Evolutionary conservation across 257 asterid species (phyloP).

Genomic region (Asclepias syriaca): DNA sequence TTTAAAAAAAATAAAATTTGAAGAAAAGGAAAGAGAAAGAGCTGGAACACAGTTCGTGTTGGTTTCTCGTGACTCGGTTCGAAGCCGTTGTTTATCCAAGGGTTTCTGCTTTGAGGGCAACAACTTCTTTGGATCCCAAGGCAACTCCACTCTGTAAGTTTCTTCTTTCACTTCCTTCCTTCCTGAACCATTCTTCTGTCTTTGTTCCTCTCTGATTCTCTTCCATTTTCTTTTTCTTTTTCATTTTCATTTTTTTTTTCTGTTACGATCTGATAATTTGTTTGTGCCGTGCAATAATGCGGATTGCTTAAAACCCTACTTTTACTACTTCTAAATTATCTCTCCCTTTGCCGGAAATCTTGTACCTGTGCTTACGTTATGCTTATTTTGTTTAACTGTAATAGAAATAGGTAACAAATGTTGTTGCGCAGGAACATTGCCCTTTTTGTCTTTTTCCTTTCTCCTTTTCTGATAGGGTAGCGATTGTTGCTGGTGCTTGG

Average conservation of each 20-base stretch:
- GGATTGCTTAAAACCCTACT: constrained; percentile 14
- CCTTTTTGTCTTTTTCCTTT: not conserved
- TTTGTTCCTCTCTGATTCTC: not conserved
- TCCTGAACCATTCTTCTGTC: no score
- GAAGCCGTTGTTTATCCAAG: constrained; percentile 1
- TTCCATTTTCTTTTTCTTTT: not conserved
- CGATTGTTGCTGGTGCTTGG: not conserved
- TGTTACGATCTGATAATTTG: not conserved
- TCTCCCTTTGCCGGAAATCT: not conserved
- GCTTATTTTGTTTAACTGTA: no score
- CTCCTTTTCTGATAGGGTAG: not conserved
- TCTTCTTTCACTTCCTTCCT: not conserved
- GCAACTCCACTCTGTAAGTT: constrained; percentile 16
- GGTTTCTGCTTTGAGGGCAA: constrained; percentile 19
- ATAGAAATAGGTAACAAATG: no score
- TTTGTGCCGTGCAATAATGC: not conserved
- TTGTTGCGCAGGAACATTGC: not conserved
- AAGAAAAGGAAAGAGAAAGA: no score
- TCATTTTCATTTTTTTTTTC: no score
- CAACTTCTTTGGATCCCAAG: constrained; percentile 15
- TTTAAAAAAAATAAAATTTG: no score
- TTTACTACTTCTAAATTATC: not conserved
- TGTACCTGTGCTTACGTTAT: not conserved
- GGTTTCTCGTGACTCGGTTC: not conserved
- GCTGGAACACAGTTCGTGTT: no score